Evolutionary conservation across 106 monocot genomes (phyloP).

Genomic region (Platanthera guangdongensis): DNA sequence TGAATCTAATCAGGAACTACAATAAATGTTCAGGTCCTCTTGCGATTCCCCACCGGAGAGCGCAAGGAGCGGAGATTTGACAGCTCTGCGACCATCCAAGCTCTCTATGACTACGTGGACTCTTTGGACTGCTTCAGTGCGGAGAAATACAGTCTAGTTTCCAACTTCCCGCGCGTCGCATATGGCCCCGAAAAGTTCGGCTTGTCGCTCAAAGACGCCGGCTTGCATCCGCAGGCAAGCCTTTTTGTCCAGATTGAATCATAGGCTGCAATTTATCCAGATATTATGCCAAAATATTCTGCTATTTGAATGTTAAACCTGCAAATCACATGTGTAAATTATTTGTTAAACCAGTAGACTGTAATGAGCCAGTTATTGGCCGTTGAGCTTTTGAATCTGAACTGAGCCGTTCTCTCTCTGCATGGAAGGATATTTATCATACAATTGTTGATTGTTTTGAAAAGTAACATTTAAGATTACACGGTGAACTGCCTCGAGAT

Average conservation of each 20-base stretch:
- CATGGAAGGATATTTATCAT: not conserved
- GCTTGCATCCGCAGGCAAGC: conserved; percentile 49
- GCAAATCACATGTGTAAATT: not conserved
- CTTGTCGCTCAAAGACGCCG: conserved; percentile 49
- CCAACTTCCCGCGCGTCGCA: conserved; percentile 60
- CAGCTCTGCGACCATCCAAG: conserved; percentile 37
- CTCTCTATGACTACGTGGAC: conserved; percentile 74
- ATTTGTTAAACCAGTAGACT: not conserved
- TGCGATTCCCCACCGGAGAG: conserved; percentile 75
- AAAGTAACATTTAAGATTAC: not conserved
- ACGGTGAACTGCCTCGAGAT: not conserved
- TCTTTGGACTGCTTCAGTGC: conserved; percentile 62
- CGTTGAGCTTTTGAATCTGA: not conserved
- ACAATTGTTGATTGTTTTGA: not conserved
- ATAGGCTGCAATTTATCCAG: conserved; percentile 5
- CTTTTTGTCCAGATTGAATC: conserved; percentile 38
- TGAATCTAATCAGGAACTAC: no score
- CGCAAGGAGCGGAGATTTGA: conserved; percentile 78
- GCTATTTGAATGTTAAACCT: not conserved
- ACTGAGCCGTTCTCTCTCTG: not conserved
- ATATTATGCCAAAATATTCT: not conserved
- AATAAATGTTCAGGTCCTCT: conserved; percentile 41
- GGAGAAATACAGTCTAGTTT: conserved; percentile 62
- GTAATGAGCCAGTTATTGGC: not conserved
- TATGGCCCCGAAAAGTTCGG: conserved; percentile 65